These are phyloP conservation scores for Thalassiosira mediterranea DNA, from an alignment of 352 stramenopile genomes.

Conservation along the genomic window DNA sequence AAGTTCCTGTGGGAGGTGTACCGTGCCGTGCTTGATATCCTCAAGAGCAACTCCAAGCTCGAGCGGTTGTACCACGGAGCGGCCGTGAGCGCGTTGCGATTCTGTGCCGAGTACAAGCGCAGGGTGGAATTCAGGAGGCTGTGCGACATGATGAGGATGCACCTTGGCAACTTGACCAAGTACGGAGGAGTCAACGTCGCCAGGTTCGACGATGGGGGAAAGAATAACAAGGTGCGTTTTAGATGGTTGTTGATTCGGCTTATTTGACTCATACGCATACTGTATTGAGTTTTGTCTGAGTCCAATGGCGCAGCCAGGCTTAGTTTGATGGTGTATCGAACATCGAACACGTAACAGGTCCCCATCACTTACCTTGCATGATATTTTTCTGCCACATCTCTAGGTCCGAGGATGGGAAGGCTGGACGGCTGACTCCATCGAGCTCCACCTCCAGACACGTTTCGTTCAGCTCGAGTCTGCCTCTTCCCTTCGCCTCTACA, in stretches of 20 bases:
- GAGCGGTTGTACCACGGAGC: slow-evolving; percentile 88
- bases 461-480: slow-evolving; percentile 97
- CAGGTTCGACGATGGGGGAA: slow-evolving; percentile 50
- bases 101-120: slow-evolving; percentile 85
- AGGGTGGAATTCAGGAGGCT: slow-evolving; percentile 95
- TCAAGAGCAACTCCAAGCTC: slow-evolving; percentile 95
- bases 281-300: too few species aligned
- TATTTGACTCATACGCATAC: too few species aligned
- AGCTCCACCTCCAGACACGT: slow-evolving; percentile 94
- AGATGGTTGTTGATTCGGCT: too few species aligned
- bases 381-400: slow-evolving; percentile 11
- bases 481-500: slow-evolving; percentile 94
- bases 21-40: slow-evolving; percentile 95
- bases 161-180: slow-evolving; percentile 94
- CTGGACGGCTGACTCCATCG: slow-evolving; percentile 93
- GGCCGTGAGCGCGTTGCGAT: slow-evolving; percentile 83
- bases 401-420: slow-evolving; percentile 94
- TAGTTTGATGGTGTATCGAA: too few species aligned
- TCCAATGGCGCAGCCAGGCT: too few species aligned
- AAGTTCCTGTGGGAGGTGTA: slow-evolving; percentile 98
- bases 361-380: neutral
- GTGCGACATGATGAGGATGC: slow-evolving; percentile 96
- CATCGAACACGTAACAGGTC: neutral
- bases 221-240: slow-evolving; percentile 83
- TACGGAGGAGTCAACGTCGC: slow-evolving; percentile 75